Conservation (phyloP, 345 rosid species). For the Fremontodendron californicum region DNA sequence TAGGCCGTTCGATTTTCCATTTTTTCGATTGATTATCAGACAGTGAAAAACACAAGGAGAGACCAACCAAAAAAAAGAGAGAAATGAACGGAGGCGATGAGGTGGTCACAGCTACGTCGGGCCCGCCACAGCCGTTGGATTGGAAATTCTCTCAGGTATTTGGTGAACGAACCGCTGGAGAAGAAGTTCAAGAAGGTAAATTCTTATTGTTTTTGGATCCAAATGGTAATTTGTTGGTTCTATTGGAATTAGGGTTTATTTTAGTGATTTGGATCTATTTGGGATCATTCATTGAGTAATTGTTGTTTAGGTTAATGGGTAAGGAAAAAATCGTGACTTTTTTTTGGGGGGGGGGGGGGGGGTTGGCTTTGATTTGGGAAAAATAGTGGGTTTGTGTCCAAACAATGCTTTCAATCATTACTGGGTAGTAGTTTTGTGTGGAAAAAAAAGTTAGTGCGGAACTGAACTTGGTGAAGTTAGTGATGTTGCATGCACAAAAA, state of each 20-base stretch:
- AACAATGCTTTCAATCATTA: neutral
- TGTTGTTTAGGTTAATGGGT: conserved; percentile 18
- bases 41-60: neutral
- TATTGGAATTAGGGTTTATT: conserved; percentile 34
- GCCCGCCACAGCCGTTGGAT: conserved; percentile 55
- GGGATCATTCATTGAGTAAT: conserved; percentile 38
- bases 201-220: conserved; percentile 38
- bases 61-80: neutral
- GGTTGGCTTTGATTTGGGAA: neutral
- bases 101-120: conserved; percentile 41
- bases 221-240: conserved; percentile 17
- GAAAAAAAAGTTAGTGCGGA: neutral
- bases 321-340: conserved; percentile 18
- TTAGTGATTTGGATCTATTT: conserved; percentile 53
- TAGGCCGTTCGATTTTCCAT: neutral
- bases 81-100: conserved; percentile 62
- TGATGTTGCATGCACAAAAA: conserved; percentile 8
- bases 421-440: neutral
- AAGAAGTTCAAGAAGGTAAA: conserved; percentile 91
- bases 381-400: neutral
- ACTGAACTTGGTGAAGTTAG: conserved; percentile 6
- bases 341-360: neutral
- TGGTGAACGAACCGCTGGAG: conserved; percentile 92
- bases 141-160: conserved; percentile 99
- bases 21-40: neutral